Evolutionary conservation across 169 alveolate genomes (phyloP).

Genomic region (Cryptosporidium baileyi): DNA sequence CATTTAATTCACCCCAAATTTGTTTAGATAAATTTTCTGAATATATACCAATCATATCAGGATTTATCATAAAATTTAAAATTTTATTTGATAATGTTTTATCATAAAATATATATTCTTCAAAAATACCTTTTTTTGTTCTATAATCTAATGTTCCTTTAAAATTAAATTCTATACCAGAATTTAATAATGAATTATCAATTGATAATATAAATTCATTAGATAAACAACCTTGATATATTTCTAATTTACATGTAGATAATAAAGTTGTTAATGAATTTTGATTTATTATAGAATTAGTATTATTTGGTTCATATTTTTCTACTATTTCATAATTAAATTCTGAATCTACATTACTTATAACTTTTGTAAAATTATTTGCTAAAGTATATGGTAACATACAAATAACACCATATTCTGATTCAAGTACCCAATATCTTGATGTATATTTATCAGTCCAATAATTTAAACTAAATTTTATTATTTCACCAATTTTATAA

Average conservation of each 20-base stretch:
- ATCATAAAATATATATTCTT: slow-evolving; percentile 16
- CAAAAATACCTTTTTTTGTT: slow-evolving; percentile 22
- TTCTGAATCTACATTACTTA: slow-evolving; percentile 12
- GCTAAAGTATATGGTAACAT: slow-evolving; percentile 44
- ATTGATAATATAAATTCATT: slow-evolving; percentile 12
- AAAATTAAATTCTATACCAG: slow-evolving; percentile 11
- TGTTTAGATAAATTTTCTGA: background rate
- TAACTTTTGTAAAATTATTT: slow-evolving; percentile 23
- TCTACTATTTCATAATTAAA: slow-evolving; percentile 4
- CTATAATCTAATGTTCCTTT: background rate
- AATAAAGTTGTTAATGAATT: background rate
- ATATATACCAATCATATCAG: slow-evolving; percentile 35
- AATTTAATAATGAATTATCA: background rate
- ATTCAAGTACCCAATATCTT: slow-evolving; percentile 40
- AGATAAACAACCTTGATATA: slow-evolving; percentile 13
- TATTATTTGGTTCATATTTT: slow-evolving; percentile 28
- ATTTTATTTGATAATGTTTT: background rate
- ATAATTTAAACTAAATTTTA: slow-evolving; percentile 29
- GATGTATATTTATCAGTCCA: slow-evolving; percentile 51
- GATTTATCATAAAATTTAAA: background rate
- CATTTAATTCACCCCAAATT: slow-evolving; percentile 8
- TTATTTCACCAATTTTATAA: background rate
- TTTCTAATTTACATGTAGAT: slow-evolving; percentile 1
- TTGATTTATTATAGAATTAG: slow-evolving; percentile 16
- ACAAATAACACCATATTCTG: slow-evolving; percentile 37